Base-by-base conservation (phyloP, 2,329 filamentous ascomycete species). In the Pseudopithomyces maydicus region DNA sequence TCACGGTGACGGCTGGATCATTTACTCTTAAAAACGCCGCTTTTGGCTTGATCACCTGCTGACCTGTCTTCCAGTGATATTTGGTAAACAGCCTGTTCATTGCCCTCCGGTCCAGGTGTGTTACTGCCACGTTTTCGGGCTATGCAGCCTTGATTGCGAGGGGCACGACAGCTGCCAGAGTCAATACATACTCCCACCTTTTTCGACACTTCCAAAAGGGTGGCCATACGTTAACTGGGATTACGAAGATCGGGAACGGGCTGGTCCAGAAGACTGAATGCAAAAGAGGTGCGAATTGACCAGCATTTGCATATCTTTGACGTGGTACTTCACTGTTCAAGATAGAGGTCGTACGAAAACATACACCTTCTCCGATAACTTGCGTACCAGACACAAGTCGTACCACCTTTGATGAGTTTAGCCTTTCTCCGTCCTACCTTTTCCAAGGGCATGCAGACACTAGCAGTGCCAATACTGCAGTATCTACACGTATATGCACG, bases 121-220 rank as follows among this genome's bases (percentile, higher is more conserved):
- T 69, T 90, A 90, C 70, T 90, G 88, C 74, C 84, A 87, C 39
- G 80, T 85, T 15, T 90, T 87, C 64, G 87, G 87, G 0, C 64
- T 88, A 23, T 90, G 88, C 71, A 63, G 80, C 53, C 62, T 84
- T 15, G 63, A 74, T 0, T 80, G 78, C 45, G 62, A 65, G 12
- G 70, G 77, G 1, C 68, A 76, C 17, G 75, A 79, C 20, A 78
- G 77, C 23, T 90, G 88, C 66, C 74, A 81, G 3, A 80, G 80
- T 2, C 82, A 85, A 55, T 90, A 89, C 67, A 77, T 75, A 2
- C 77, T 89, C 6, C 87, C 88, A 2, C 81, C 79, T 0, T 88
- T 74, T 60, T 80, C 85, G 1, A 81, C 77, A 2, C 74, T 90
- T 7, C 88, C 88, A 0, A 63, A 81, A 29, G 87, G 84, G 6